Conservation (phyloP, 1,284 basidiomycete species). For the Lignosus rhinocerotis region DNA sequence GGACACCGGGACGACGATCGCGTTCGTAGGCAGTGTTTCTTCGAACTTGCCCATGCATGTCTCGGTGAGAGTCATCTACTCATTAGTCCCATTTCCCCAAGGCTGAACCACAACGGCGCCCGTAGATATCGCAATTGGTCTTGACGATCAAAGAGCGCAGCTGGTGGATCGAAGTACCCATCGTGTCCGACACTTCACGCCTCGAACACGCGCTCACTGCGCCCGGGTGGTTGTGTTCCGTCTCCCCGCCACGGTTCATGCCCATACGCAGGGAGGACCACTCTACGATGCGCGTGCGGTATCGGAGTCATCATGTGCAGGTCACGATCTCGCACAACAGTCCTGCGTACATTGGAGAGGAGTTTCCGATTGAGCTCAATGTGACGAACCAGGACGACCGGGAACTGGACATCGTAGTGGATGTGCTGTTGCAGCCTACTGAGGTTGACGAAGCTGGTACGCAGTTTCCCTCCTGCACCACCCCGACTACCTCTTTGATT, state of each 20-base stretch:
- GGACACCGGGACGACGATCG: constrained; percentile 48
- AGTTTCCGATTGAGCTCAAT: constrained; percentile 67
- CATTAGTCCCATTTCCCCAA: not conserved
- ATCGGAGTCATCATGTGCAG: constrained; percentile 59
- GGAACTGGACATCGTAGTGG: constrained; percentile 65
- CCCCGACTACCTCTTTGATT: not conserved
- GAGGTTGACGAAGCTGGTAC: constrained; percentile 74
- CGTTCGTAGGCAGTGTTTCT: constrained; percentile 57
- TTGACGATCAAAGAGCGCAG: constrained; percentile 53
- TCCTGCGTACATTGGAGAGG: constrained; percentile 78
- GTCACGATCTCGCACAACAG: constrained; percentile 57
- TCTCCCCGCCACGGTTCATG: constrained; percentile 51
- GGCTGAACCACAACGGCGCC: not conserved
- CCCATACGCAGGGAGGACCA: constrained; percentile 50
- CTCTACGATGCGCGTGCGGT: constrained; percentile 62
- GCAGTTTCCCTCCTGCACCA: constrained; percentile 26
- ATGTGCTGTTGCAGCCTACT: constrained; percentile 77
- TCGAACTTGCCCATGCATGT: constrained; percentile 49
- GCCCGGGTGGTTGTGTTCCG: constrained; percentile 57
- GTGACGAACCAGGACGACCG: constrained; percentile 70
- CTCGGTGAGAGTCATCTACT: constrained; percentile 40
- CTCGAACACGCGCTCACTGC: constrained; percentile 35
- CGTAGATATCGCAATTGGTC: constrained; percentile 52
- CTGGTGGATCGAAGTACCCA: constrained; percentile 66
- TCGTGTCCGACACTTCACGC: constrained; percentile 31